Conservation (phyloP, 345 rosid species). For the Eucalyptus leucophloia region DNA sequence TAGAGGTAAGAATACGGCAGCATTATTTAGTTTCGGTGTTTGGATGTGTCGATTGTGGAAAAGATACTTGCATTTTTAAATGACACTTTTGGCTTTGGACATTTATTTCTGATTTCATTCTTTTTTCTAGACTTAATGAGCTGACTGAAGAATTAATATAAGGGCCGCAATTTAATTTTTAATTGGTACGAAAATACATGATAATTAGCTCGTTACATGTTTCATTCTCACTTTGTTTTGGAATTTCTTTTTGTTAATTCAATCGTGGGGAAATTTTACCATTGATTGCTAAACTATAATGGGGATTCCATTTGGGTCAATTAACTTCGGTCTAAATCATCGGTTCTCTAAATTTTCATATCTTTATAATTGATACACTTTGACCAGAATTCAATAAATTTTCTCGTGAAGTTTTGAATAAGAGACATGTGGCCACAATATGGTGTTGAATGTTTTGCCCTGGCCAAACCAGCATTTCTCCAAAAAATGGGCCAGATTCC, state of each 20-base stretch:
- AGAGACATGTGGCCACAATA: not conserved
- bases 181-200: not conserved
- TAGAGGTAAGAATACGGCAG: not conserved
- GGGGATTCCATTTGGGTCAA: not conserved
- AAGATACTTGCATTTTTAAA: not conserved
- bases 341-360: not conserved
- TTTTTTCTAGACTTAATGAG: not conserved
- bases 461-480: not conserved
- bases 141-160: not conserved
- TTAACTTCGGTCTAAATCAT: not conserved
- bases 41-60: not conserved
- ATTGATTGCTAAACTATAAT: not conserved
- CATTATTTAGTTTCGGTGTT: not conserved
- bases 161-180: not conserved
- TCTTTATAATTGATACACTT: not conserved
- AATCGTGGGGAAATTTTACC: not conserved
- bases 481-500: not conserved
- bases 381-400: not conserved
- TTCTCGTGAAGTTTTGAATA: not conserved
- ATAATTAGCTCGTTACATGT: not conserved
- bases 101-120: not conserved
- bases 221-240: not conserved
- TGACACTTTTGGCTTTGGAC: not conserved
- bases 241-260: not conserved
- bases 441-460: not conserved